Conservation (phyloP, 805 yeast genomes). For the Candida easanensis region DNA sequence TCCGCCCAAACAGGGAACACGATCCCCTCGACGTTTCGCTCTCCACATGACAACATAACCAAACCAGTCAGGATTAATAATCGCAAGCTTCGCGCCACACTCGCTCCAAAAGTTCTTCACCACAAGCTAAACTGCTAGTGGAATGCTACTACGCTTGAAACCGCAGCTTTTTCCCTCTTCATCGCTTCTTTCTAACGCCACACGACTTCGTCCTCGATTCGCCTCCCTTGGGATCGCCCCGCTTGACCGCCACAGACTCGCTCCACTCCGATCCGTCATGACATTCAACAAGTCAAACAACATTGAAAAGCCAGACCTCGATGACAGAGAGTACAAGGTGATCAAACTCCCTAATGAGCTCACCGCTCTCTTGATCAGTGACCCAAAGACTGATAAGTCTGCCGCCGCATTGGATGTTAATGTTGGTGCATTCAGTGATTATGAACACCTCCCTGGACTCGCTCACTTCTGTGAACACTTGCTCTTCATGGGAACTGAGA, state of each 20-base stretch:
- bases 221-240: neutral
- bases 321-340: slow-evolving; percentile 73
- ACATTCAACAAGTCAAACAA: slow-evolving; percentile 23
- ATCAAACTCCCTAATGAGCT: slow-evolving; percentile 57
- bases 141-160: no score
- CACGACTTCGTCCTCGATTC: neutral
- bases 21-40: neutral
- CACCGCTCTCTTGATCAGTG: slow-evolving; percentile 62
- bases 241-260: neutral
- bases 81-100: no score
- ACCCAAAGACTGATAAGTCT: slow-evolving; percentile 66
- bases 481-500: slow-evolving; percentile 76
- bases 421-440: slow-evolving; percentile 75
- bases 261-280: slow-evolving; percentile 10
- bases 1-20: neutral
- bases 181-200: no score
- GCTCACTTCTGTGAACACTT: slow-evolving; percentile 80
- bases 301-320: slow-evolving; percentile 46
- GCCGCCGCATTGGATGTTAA: slow-evolving; percentile 80
- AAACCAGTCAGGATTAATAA: no score
- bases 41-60: no score
- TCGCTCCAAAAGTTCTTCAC: no score
- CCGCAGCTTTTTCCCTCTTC: no score
- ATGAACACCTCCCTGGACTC: slow-evolving; percentile 59
- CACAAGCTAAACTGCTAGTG: no score